These are phyloP conservation scores for Monosporascus sp. DNA, from an alignment of 2,329 filamentous ascomycete genomes.

Conservation along the genomic window DNA sequence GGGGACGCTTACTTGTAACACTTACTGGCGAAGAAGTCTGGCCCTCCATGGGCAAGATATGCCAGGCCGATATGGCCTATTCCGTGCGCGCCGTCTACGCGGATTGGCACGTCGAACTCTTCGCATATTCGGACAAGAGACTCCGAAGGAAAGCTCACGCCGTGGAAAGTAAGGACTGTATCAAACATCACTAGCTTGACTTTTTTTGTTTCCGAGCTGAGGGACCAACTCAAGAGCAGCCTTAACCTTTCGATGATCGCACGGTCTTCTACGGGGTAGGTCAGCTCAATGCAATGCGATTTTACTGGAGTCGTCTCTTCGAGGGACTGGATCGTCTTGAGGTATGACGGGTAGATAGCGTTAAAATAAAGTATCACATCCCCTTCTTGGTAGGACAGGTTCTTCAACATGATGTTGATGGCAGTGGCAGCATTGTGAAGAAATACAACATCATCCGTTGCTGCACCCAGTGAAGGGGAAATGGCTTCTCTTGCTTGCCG, in stretches of 20 bases:
- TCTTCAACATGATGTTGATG: constrained; percentile 63
- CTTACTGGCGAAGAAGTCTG: constrained; percentile 71
- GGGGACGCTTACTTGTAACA: constrained; percentile 52
- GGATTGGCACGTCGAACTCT: constrained; percentile 55
- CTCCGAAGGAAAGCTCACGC: constrained; percentile 67
- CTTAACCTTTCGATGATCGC: constrained; percentile 51
- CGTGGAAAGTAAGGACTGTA: constrained; percentile 63
- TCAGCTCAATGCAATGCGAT: constrained; percentile 45
- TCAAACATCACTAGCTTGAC: constrained; percentile 66
- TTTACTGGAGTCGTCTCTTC: constrained; percentile 48
- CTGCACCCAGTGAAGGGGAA: constrained; percentile 55
- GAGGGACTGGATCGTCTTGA: constrained; percentile 57
- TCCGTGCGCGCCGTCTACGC: constrained; percentile 67
- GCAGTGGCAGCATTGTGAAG: constrained; percentile 68
- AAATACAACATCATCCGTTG: constrained; percentile 57
- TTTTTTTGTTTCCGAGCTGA: constrained; percentile 45
- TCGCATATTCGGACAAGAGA: constrained; percentile 51
- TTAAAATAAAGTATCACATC: constrained; percentile 66
- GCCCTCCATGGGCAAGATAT: constrained; percentile 50
- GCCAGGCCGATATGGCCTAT: constrained; percentile 64
- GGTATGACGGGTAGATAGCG: constrained; percentile 63
- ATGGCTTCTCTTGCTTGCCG: constrained; percentile 54
- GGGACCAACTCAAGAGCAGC: constrained; percentile 42
- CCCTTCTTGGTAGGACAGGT: constrained; percentile 51
- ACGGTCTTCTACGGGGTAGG: constrained; percentile 56